A percentile compares a stretch with the other conserved stretches of the same genome.
These are phyloP conservation scores for Wallacemonas collosoma DNA, from an alignment of 208 protist species.

Conservation along the genomic window DNA sequence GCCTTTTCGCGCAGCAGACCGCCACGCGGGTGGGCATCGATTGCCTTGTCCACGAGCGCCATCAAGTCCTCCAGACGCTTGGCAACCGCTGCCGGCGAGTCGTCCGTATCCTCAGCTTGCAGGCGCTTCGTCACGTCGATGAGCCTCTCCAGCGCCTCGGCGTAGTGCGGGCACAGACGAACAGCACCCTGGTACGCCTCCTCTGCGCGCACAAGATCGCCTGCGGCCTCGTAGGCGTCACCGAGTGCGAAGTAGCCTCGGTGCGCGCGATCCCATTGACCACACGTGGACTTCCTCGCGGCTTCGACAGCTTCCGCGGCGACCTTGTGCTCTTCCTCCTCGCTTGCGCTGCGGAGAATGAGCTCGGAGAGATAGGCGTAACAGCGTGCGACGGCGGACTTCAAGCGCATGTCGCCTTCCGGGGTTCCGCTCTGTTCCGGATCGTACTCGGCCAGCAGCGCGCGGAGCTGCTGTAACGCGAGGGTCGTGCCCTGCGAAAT, in stretches of 20 bases:
- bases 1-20: slow-evolving; percentile 85
- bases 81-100: slow-evolving; percentile 13
- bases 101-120: slow-evolving; percentile 21
- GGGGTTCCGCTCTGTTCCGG: slow-evolving; percentile 25
- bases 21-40: slow-evolving; percentile 78
- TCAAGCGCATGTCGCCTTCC: slow-evolving; percentile 37
- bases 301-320: slow-evolving; percentile 48
- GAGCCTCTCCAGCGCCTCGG: slow-evolving; percentile 63
- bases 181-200: slow-evolving; percentile 60
- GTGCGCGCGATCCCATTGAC: slow-evolving; percentile 80
- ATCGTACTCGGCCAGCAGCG: slow-evolving; percentile 50
- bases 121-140: slow-evolving; percentile 52
- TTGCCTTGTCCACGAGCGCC: slow-evolving; percentile 53
- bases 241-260: slow-evolving; percentile 55
- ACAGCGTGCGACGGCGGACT: slow-evolving; percentile 56
- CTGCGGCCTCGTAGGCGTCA: slow-evolving; percentile 50
- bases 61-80: slow-evolving; percentile 30
- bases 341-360: slow-evolving; percentile 39
- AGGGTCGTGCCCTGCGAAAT: slow-evolving; percentile 49
- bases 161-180: slow-evolving; percentile 57
- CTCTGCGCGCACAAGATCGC: slow-evolving; percentile 51
- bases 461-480: slow-evolving; percentile 60
- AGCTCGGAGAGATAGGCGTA: slow-evolving; percentile 80
- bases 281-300: slow-evolving; percentile 44
- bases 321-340: slow-evolving; percentile 18